Evolutionary conservation across 2,329 filamentous ascomycete genomes (phyloP), one percentile per base, ranked within the genome.

Genomic region (Curvularia eragrostidis): DNA sequence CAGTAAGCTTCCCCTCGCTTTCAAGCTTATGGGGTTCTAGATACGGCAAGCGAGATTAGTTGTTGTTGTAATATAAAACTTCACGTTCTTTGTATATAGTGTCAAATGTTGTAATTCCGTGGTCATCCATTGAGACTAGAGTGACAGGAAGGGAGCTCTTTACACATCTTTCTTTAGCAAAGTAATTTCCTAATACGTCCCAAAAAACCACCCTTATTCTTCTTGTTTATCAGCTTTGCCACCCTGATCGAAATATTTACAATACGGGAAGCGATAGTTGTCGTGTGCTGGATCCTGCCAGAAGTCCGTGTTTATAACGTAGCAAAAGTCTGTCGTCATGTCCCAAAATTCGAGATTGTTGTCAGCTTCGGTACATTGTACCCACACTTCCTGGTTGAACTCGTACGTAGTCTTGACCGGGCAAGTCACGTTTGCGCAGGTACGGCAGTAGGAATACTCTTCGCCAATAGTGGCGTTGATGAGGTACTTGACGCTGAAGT

Each of bases 311-410:
- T 64, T 64, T 24, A 63, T 65, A 15, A 71, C 56, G 56, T 71
- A 74, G 46, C 71, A 73, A 34, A 71, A 73, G 52, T 74, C 71
- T 2, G 63, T 73, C 24, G 70, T 72, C 55, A 69, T 56, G 21
- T 59, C 64, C 69, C 69, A 73, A 50, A 52, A 69, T 1, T 23
- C 50, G 13, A 64, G 67, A 15, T 52, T 61, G 52, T 65, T 66
- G 3, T 32, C 19, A 12, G 6, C 18, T 19, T 23, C 18, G 26
- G 47, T 36, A 38, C 71, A 74, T 42, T 74, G 71, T 32, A 72
- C 26, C 64, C 61, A 69, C 0, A 74, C 62, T 32, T 71, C 63
- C 12, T 66, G 44, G 23, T 71, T 58, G 49, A 70, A 74, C 23
- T 58, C 50, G 44, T 70, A 74, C 12, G 44, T 38, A 39, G 54